A percentile compares a stretch with the other conserved stretches of the same genome.
Conservation (phyloP, 148 eudicot species). For the Rhododendron mucronatum region DNA sequence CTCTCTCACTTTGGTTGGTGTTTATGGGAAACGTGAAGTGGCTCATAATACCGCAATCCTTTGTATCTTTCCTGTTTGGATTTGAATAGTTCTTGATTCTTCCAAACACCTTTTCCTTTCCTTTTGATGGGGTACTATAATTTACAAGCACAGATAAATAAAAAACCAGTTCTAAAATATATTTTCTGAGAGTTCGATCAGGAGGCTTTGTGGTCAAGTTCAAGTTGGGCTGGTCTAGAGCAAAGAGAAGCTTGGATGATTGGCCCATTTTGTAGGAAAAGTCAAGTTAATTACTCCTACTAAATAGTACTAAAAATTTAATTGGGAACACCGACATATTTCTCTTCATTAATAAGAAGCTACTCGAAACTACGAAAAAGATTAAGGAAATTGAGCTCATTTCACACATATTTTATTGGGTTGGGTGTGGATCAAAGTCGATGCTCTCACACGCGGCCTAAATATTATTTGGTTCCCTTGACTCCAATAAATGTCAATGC, state of each 20-base stretch:
- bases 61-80: background rate
- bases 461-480: background rate
- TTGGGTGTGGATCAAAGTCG: background rate
- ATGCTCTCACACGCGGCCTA: background rate
- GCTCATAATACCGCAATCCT: background rate
- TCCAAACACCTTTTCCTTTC: constrained; percentile 18
- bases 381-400: background rate
- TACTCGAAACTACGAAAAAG: too few relatives aligned
- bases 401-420: background rate
- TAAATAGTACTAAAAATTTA: too few relatives aligned
- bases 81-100: background rate
- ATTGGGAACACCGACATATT: too few relatives aligned
- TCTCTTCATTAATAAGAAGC: too few relatives aligned
- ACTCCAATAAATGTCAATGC: background rate
- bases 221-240: background rate
- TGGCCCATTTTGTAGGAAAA: background rate
- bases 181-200: background rate
- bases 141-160: background rate
- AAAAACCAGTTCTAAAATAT: background rate
- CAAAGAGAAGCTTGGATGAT: background rate
- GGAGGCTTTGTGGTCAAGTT: background rate
- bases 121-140: background rate
- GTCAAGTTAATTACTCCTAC: too few relatives aligned
- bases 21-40: constrained; percentile 12
- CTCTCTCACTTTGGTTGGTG: background rate